Base-by-base conservation (phyloP, 257 asterid genomes). In the Rauvolfia tetraphylla region DNA sequence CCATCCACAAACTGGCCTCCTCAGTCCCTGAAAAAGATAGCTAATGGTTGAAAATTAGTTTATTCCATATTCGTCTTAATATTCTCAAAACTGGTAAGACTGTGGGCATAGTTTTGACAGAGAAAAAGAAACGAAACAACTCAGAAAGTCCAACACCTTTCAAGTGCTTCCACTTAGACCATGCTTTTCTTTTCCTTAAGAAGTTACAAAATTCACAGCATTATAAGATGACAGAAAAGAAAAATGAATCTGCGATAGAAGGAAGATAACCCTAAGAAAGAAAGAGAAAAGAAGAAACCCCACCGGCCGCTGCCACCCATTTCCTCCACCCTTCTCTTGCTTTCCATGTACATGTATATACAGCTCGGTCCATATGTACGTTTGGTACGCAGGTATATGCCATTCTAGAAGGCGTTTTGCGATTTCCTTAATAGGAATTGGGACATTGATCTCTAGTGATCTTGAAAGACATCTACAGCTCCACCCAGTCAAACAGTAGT, bases 381-480 rank as follows among this genome's bases (percentile, higher is more conserved):
- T 61, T 62, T n/a, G 42, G 68, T 62, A 4, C 17, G 42, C 38
- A 62, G 7, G 68, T 39, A 62, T 31, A 62, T 62, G 39, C 68
- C 3, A 7, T 29, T 61, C 49, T 0, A 8, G 49, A 44, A 44
- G 12, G 49, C 49, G 49, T 44, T 41, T 41, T 8, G 46, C 3
- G 56, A 1, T 49, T 17, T 49, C 56, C 56, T 14, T 17, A 49
- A 0, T 49, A 49, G 56, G 56, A 5, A 49, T 49, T 49, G 20
- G 56, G 23, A 49, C 56, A 49, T 49, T 14, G 49, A 44, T 44
- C 14, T 44, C 44, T 17, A 18, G 48, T 22, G 34, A 65, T 65
- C 7, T 61, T 15, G 29, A 61, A 84, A 83, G 72, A 67, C 3
- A 67, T 76, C 42, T 20, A 58, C 71, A 74, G 79, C 74, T 73